These are phyloP conservation scores for Aureobasidium namibiae DNA, from an alignment of 2,329 filamentous ascomycete species.

Conservation along the genomic window DNA sequence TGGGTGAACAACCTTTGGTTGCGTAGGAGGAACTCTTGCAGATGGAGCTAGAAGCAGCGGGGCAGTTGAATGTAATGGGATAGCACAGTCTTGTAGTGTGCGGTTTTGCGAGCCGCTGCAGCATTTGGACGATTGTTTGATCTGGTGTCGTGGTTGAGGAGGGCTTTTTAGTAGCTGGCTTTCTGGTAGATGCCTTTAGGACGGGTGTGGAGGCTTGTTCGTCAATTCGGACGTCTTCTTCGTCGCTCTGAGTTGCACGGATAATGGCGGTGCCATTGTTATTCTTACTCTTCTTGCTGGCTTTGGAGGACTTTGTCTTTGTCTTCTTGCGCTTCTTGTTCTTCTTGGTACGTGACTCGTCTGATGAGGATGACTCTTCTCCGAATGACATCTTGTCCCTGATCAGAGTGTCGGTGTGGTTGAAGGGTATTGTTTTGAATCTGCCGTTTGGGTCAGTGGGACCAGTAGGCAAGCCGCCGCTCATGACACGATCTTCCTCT, in stretches of 20 bases:
- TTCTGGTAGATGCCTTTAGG: background rate
- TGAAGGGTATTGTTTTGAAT: background rate
- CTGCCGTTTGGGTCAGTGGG: background rate
- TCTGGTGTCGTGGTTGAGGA: background rate
- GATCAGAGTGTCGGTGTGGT: background rate
- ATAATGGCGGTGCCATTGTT: background rate
- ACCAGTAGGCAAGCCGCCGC: background rate
- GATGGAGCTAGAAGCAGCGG: conserved; percentile 30
- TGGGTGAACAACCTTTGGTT: conserved; percentile 68
- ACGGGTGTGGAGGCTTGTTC: no score
- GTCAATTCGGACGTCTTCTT: background rate
- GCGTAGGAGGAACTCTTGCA: conserved; percentile 73
- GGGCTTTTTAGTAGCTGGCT: background rate
- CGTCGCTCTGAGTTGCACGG: background rate
- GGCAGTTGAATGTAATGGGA: conserved; percentile 32
- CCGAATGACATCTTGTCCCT: background rate
- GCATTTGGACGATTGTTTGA: background rate
- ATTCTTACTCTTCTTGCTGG: background rate
- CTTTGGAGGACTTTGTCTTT: background rate
- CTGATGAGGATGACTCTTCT: background rate
- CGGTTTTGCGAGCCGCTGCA: background rate
- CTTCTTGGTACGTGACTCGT: background rate
- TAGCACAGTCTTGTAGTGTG: conserved; percentile 33
- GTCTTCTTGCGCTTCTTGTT: background rate
- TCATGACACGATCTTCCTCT: background rate